A percentile compares a stretch with the other conserved stretches of the same genome.
Evolutionary conservation across 139 green algal genomes (phyloP).

Genomic region (Desmodesmus armatus): DNA sequence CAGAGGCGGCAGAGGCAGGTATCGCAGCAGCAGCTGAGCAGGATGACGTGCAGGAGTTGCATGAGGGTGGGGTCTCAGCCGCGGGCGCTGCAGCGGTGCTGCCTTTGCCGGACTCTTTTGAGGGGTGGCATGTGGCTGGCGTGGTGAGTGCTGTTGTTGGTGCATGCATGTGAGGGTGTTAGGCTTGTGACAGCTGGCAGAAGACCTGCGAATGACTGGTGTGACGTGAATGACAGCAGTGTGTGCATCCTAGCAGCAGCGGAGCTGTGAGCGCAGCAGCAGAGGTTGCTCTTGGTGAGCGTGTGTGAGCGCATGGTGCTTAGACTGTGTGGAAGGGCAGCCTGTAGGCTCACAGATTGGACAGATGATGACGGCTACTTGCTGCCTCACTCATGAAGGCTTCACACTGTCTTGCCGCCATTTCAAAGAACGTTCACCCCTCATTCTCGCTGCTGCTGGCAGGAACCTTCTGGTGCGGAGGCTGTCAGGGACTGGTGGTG

Average conservation of each 20-base stretch:
- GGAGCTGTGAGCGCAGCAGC: too few species aligned
- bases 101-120: slow-evolving; percentile 44
- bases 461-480: background rate
- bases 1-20: background rate
- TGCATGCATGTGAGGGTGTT: background rate
- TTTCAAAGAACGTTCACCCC: background rate
- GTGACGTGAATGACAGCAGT: too few species aligned
- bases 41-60: background rate
- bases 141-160: background rate
- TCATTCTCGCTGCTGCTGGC: background rate
- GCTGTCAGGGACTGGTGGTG: slow-evolving; percentile 66
- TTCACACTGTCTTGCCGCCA: background rate
- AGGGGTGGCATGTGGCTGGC: slow-evolving; percentile 64
- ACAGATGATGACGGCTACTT: background rate
- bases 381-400: background rate
- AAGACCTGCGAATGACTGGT: too few species aligned
- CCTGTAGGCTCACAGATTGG: background rate
- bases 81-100: background rate
- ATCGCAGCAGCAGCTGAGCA: background rate
- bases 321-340: background rate
- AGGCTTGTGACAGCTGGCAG: too few species aligned
- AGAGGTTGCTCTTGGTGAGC: too few species aligned
- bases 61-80: background rate
- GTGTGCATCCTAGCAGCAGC: too few species aligned
- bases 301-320: background rate